Evolutionary conservation across 2,329 filamentous ascomycete species (phyloP), one percentile per base, ranked within the genome.

Genomic region (Corynespora cassiicola): DNA sequence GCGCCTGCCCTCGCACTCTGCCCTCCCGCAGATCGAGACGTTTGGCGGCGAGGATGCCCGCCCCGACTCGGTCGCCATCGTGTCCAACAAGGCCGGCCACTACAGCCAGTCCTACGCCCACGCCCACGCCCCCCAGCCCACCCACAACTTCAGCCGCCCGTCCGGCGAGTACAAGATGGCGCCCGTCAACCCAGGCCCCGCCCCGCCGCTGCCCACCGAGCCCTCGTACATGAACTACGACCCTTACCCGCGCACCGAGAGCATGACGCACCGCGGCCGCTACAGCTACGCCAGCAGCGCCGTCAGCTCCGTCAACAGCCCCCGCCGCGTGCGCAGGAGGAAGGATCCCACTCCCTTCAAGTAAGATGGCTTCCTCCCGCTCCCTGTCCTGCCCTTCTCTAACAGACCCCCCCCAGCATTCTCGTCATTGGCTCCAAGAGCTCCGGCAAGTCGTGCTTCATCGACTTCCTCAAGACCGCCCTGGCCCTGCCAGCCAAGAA

Each of bases 261-360:
- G 92, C 78, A 96, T 97, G 89, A 91, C 92, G 56, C 86, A 97
- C 71, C 90, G 94, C 56, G 90, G 92, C 45, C 87, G 94, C 52
- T 96, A 95, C 73, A 96, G 91, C 74, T 97, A 96, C 72, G 90
- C 92, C 40, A 95, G 88, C 74, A 95, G 88, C 70, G 87, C 88
- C 36, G 82, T 92, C 53, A 96, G 89, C 76, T 87, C 89, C 44
- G 84, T 96, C 74, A 96, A 96, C 75, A 96, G 87, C 69, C 92
- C 94, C 49, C 85, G 94, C 53, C 85, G 91, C 65, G 86, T 97
- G 53, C 85, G 94, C 58, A 87, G 92, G 75, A 86, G 94, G 75
- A 97, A 96, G 77, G 94, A 99, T 64, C 94, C 94, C 7, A 96
- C 92, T 8, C 90, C 94, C 1, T 96, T 97, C 81, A 99, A 99